phyloP scores from a whole-genome alignment of 257 asterid genomes.

The Scutellaria minor region DNA sequence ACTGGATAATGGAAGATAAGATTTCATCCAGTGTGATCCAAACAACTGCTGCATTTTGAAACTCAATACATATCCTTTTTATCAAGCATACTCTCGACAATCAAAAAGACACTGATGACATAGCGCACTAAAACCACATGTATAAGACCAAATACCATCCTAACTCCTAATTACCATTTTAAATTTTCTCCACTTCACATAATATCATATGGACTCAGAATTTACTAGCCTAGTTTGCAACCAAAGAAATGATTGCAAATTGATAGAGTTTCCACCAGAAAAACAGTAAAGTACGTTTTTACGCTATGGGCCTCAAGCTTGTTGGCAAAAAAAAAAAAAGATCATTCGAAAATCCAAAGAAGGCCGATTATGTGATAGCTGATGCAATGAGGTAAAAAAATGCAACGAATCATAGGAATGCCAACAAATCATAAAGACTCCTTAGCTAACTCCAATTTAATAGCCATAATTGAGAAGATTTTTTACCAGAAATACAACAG shows the following conservation, averaged over 20 bases:
- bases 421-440: background rate
- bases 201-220: background rate
- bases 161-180: background rate
- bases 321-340: background rate
- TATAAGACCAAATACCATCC: background rate
- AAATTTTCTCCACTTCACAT: background rate
- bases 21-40: background rate
- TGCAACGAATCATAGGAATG: slow-evolving; percentile 12
- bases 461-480: slow-evolving; percentile 21
- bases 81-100: slow-evolving; percentile 4
- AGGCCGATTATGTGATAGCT: slow-evolving; percentile 1
- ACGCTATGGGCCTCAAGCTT: background rate
- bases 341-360: background rate
- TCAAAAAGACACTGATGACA: background rate
- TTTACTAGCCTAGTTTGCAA: slow-evolving; percentile 2
- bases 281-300: background rate
- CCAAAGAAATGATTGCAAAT: slow-evolving; percentile 8
- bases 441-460: slow-evolving; percentile 15
- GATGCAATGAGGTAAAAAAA: background rate
- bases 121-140: background rate
- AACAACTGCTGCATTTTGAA: background rate
- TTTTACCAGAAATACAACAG: slow-evolving; percentile 84
- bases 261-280: background rate
- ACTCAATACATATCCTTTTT: background rate
- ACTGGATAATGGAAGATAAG: background rate